phyloP scores from a whole-genome alignment of 768 basidiomycete genomes.

The Cyathus striatus region DNA sequence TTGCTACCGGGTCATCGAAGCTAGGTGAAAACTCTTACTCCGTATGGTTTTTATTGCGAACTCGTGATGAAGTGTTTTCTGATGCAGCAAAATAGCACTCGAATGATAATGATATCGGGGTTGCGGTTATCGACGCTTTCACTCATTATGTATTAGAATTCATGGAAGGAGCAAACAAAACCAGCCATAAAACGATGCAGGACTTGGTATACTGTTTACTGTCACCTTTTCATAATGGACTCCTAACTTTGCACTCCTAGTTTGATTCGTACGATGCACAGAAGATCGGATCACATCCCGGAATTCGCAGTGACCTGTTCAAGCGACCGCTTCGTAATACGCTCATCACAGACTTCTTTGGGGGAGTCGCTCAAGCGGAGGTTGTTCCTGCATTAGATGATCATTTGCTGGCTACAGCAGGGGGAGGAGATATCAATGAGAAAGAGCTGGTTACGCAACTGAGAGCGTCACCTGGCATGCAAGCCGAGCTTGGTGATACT shows the following conservation, averaged over 20 bases:
- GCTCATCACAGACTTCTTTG: constrained; percentile 81
- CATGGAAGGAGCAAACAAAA: constrained; percentile 92
- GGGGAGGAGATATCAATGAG: too few species aligned
- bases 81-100: constrained; percentile 55
- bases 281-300: constrained; percentile 79
- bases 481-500: too few species aligned
- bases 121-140: constrained; percentile 91
- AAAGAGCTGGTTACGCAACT: too few species aligned
- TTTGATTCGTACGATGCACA: constrained; percentile 74
- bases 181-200: constrained; percentile 71
- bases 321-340: constrained; percentile 53
- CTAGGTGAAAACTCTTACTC: constrained; percentile 92
- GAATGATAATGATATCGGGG: constrained; percentile 91
- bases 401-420: too few species aligned
- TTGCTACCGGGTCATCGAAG: constrained; percentile 84
- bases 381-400: constrained; percentile 22
- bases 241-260: too few species aligned
- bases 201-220: constrained; percentile 83
- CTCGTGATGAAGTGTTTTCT: neutral
- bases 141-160: constrained; percentile 90
- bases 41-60: constrained; percentile 35
- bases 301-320: constrained; percentile 87
- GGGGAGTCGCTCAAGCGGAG: constrained; percentile 84
- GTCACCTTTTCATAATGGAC: too few species aligned
- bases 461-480: too few species aligned